Evolutionary conservation across 495 filamentous ascomycete genomes (phyloP), one percentile per base, ranked within the genome.

Genomic region (Aspergillus incahuasiensis): DNA sequence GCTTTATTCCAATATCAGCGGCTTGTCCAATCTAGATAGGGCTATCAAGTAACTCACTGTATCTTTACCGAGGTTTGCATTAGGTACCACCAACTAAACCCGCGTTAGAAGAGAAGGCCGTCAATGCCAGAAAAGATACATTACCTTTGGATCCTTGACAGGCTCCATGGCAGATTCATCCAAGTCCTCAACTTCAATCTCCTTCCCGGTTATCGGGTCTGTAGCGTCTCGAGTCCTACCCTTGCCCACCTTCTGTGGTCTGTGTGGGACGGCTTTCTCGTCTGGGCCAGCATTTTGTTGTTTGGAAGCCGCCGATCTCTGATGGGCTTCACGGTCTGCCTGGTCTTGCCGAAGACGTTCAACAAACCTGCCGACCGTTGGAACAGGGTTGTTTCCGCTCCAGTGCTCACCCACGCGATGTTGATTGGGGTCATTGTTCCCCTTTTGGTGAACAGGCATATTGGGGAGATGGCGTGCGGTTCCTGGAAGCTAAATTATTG

Each of bases 111-210:
- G 52, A n/a, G 15, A 13, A 30, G 21, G 38, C 5, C 52, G 11
- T 19, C 30, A 51, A 38, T 45, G 25, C 19, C 8, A 4, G 25
- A 4, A 1, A 40, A 19, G 19, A 8, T 47, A 20, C 44, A 46
- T 59, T 69, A 91, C 84, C 66, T 70, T 74, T 6, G 89, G 88
- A 39, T 92, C 72, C 43, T 88, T 79, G 3, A 86, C 87, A 6
- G 82, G 71, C 40, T 87, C 81, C 79, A 91, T 82, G 54, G 88
- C 88, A 30, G 82, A 70, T 42, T 79, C 65, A 55, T 81, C 82
- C 25, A 88, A 85, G 68, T 97, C 90, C 61, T 92, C 90, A 49
- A 97, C 95, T 48, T 87, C 84, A 22, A 96, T 90, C 40, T 96
- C 75, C 35, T 81, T 85, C 6, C 91, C 91, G 0, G 92, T 97